Evolutionary conservation across 2,329 filamentous ascomycete genomes (phyloP), one percentile per base, ranked within the genome.

Genomic region (Fonsecaea nubica): DNA sequence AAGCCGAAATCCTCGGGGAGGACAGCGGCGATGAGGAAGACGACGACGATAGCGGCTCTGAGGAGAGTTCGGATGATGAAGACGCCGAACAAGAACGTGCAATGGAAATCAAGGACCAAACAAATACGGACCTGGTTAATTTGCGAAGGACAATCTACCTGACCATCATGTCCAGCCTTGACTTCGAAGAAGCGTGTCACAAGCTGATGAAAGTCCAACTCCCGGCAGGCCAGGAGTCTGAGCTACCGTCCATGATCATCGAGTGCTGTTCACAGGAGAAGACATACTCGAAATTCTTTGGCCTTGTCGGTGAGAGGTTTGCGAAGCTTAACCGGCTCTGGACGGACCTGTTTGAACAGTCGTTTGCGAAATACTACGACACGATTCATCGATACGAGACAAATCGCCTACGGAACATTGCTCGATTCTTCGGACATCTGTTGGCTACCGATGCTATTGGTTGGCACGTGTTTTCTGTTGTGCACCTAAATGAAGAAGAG

Each of bases 301-400:
- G 95, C 12, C 82, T 97, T 70, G 93, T 98, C 63, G 95, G 92
- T 36, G 95, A 99, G 80, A 88, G 94, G 30, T 97, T 99, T 79
- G 92, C 93, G 75, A 97, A 97, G 80, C 88, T 99, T 75, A 98
- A 98, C 79, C 88, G 95, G 25, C 85, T 97, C 58, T 99, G 95
- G 95, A 91, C 89, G 33, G 92, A 96, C 70, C 85, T 98, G 5
- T 98, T 98, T 71, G 93, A 98, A 78, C 87, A 92, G 71, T 87
- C 90, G 25, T 99, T 99, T 77, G 86, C 86, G 68, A 93, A 93
- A 74, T 97, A 98, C 80, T 99, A 97, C 83, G 92, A 96, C 69
- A 98, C 93, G 0, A 98, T 98, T 68, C 95, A 99, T 79, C 91
- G 95, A 15, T 96, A 96, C 77, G 95, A 98, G 77, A 98, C 94